phyloP scores from a whole-genome alignment of 148 eudicot genomes.

The Cornus florida region DNA sequence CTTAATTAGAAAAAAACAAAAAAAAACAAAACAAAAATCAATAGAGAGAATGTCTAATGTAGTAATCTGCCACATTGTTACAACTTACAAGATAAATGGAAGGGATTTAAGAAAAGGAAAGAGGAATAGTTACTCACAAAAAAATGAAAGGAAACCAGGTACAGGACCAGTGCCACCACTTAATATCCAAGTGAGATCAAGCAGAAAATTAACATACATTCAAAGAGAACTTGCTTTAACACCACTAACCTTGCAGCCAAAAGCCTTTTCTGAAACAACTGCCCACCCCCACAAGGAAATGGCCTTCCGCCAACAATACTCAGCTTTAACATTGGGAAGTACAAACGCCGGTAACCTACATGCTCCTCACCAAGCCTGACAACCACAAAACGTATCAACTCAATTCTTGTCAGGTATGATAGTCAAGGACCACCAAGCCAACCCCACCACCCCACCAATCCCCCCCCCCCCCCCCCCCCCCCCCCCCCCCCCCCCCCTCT shows the following conservation, averaged over 20 bases:
- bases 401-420: not conserved
- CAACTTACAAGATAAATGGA: too few relatives aligned
- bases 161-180: not conserved
- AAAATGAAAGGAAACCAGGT: not conserved
- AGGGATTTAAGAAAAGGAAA: too few relatives aligned
- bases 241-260: constrained; percentile 56
- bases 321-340: constrained; percentile 65
- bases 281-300: constrained; percentile 73
- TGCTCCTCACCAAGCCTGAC: constrained; percentile 81
- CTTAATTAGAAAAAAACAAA: too few relatives aligned
- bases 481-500: too few relatives aligned
- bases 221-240: not conserved
- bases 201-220: too few relatives aligned
- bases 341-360: constrained; percentile 70
- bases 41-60: too few relatives aligned
- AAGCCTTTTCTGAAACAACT: constrained; percentile 58
- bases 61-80: too few relatives aligned
- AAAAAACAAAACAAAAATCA: too few relatives aligned
- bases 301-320: constrained; percentile 95
- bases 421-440: too few relatives aligned
- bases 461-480: too few relatives aligned
- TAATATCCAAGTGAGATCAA: not conserved
- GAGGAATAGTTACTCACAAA: too few relatives aligned
- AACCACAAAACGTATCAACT: constrained; percentile 10
- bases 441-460: too few relatives aligned